Percentiles rank a stretch among this genome's conserved stretches.
Conservation (phyloP, 306 rosid species). For the Quercus robur region DNA sequence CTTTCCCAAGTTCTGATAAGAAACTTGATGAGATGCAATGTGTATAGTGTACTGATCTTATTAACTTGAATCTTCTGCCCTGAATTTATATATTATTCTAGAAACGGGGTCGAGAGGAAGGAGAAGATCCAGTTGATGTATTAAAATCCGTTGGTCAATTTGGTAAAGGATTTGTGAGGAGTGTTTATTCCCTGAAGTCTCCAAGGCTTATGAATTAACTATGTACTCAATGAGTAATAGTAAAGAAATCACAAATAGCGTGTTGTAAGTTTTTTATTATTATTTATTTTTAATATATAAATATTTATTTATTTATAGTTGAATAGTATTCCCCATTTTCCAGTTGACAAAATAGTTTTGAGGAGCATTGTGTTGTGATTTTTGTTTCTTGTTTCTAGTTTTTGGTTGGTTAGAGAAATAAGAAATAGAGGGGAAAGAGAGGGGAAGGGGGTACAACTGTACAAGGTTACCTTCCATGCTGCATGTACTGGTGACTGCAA, state of each 20-base stretch:
- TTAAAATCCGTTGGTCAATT: slow-evolving; percentile 41
- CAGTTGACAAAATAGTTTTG: neutral
- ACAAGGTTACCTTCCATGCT: neutral
- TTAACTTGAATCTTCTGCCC: slow-evolving; percentile 3
- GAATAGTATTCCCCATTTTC: neutral
- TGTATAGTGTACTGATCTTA: neutral
- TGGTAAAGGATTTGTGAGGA: slow-evolving; percentile 49
- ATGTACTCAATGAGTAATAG: neutral
- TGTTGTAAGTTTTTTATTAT: slow-evolving; percentile 7
- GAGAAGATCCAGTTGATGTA: slow-evolving; percentile 33
- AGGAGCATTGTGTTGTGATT: neutral
- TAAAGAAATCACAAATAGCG: neutral
- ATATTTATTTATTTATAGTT: slow-evolving; percentile 9
- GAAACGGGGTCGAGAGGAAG: slow-evolving; percentile 69
- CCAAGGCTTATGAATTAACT: slow-evolving; percentile 25
- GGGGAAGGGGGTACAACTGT: too few species aligned
- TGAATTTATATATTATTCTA: slow-evolving; percentile 14
- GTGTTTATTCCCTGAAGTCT: slow-evolving; percentile 40
- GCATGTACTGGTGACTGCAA: neutral
- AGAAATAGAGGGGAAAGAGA: neutral
- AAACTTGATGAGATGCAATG: neutral
- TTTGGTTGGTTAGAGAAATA: neutral
- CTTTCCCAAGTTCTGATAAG: neutral
- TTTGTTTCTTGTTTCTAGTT: neutral
- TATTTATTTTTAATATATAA: too few species aligned